Conservation (phyloP, 306 rosid species). For the Rubus idaeus region DNA sequence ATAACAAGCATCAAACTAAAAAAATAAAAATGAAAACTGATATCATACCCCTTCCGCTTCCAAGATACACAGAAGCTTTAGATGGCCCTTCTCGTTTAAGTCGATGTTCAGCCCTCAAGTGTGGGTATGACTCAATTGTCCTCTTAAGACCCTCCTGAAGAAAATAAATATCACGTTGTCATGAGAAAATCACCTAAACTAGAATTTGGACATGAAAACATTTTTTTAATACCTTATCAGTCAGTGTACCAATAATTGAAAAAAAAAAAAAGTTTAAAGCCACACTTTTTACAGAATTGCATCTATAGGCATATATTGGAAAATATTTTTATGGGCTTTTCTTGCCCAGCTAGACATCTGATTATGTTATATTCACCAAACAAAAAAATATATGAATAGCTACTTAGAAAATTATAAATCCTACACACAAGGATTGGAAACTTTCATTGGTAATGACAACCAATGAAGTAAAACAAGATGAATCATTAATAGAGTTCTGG, state of each 20-base stretch:
- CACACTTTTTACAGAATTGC: neutral
- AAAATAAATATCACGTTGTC: slow-evolving; percentile 23
- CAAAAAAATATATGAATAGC: neutral
- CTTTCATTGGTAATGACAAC: neutral
- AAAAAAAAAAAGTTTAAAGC: neutral
- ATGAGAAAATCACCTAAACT: slow-evolving; percentile 1
- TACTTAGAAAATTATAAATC: neutral
- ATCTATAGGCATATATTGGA: neutral
- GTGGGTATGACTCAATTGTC: slow-evolving; percentile 80
- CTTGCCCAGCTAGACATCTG: neutral
- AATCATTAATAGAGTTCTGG: too few species aligned
- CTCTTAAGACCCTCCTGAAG: slow-evolving; percentile 85
- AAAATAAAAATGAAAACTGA: neutral
- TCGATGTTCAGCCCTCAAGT: slow-evolving; percentile 67
- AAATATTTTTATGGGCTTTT: neutral
- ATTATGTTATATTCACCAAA: neutral
- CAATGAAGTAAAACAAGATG: neutral
- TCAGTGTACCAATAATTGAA: neutral
- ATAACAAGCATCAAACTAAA: slow-evolving; percentile 8
- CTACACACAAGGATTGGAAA: neutral
- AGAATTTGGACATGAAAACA: slow-evolving; percentile 8
- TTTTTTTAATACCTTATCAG: neutral
- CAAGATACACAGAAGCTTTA: slow-evolving; percentile 74
- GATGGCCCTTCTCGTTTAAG: slow-evolving; percentile 76
- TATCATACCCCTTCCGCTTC: slow-evolving; percentile 75